These are phyloP conservation scores for Chrysosporium keratinophilum DNA, from an alignment of 2,329 filamentous ascomycete genomes.

Conservation along the genomic window DNA sequence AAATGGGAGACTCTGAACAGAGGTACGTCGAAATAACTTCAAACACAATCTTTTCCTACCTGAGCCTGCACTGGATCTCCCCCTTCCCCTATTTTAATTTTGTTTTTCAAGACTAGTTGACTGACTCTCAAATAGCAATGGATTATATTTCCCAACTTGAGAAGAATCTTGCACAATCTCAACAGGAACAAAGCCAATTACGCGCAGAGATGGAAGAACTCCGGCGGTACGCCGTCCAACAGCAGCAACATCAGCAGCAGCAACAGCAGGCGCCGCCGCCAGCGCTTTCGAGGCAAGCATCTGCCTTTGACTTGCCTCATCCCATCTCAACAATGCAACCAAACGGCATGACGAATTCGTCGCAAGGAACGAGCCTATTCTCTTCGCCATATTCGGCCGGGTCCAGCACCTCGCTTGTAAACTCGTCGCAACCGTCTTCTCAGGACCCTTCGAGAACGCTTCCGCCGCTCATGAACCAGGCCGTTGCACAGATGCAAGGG, in stretches of 20 bases:
- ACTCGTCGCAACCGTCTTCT: conserved; percentile 22
- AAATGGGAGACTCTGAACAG: conserved; percentile 44
- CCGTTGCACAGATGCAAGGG: conserved; percentile 40
- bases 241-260: conserved; percentile 21
- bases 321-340: conserved; percentile 21
- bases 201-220: conserved; percentile 30
- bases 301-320: conserved; percentile 25
- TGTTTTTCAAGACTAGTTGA: background rate
- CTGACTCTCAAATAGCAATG: conserved; percentile 34
- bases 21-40: conserved; percentile 24
- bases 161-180: conserved; percentile 29
- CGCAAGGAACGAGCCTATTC: conserved; percentile 23
- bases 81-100: background rate
- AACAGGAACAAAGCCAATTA: conserved; percentile 32
- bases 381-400: conserved; percentile 11
- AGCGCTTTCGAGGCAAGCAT: conserved; percentile 29
- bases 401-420: conserved; percentile 19
- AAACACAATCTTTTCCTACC: background rate
- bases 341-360: conserved; percentile 20
- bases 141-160: conserved; percentile 41
- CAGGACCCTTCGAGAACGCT: conserved; percentile 38
- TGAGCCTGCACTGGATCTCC: background rate
- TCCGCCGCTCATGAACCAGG: conserved; percentile 39
- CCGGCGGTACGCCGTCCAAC: conserved; percentile 16
- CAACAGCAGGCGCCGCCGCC: conserved; percentile 22